Conservation (phyloP, 2,329 filamentous ascomycete species). For the Penicillium sp. region DNA sequence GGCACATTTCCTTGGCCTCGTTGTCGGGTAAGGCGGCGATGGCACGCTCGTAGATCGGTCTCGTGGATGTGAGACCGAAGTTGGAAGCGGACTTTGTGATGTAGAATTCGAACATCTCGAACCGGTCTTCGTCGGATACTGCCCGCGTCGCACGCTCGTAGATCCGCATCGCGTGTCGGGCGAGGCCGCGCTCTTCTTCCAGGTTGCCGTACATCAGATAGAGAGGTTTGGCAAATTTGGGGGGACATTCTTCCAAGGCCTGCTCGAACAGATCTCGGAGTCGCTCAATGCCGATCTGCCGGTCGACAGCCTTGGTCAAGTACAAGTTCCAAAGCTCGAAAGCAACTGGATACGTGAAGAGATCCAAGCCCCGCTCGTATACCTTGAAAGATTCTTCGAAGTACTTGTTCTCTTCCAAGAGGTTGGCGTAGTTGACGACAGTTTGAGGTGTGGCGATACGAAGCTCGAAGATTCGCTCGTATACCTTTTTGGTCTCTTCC, state of each 20-base stretch:
- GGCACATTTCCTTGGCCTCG: slow-evolving; percentile 95
- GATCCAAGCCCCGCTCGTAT: slow-evolving; percentile 89
- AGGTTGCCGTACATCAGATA: slow-evolving; percentile 98
- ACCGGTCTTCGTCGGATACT: slow-evolving; percentile 87
- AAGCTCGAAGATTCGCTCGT: slow-evolving; percentile 96
- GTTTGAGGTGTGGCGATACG: slow-evolving; percentile 97
- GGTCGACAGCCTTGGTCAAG: slow-evolving; percentile 92
- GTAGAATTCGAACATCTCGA: slow-evolving; percentile 99
- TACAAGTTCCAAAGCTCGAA: slow-evolving; percentile 99
- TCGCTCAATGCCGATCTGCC: slow-evolving; percentile 91
- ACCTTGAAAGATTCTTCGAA: slow-evolving; percentile 98
- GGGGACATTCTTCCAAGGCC: slow-evolving; percentile 88
- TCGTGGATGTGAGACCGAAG: slow-evolving; percentile 90
- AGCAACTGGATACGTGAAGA: slow-evolving; percentile 97
- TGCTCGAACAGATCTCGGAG: slow-evolving; percentile 95
- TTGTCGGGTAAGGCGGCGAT: slow-evolving; percentile 89
- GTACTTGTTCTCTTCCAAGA: slow-evolving; percentile 90
- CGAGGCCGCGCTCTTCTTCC: slow-evolving; percentile 91
- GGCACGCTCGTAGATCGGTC: slow-evolving; percentile 93
- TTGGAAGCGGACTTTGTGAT: slow-evolving; percentile 98
- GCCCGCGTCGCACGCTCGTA: slow-evolving; percentile 95
- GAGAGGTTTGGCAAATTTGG: slow-evolving; percentile 91
- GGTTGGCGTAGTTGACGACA: slow-evolving; percentile 95
- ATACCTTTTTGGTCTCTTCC: slow-evolving; percentile 89
- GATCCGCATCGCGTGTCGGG: slow-evolving; percentile 96